phyloP scores from a whole-genome alignment of 1,284 basidiomycete species.

The Puccinia coronata region DNA sequence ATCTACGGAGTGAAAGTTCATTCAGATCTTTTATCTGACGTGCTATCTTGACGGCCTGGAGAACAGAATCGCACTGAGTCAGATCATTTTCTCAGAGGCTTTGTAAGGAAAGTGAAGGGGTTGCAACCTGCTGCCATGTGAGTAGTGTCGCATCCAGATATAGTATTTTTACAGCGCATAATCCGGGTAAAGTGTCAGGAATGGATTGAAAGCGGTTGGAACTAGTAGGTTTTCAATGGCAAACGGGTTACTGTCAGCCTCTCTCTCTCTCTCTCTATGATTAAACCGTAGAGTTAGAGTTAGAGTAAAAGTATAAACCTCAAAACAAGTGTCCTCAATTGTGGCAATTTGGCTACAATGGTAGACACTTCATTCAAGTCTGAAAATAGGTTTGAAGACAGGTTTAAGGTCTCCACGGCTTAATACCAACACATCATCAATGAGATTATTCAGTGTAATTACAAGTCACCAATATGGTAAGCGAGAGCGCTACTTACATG shows the following conservation, averaged over 20 bases:
- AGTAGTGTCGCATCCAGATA: conserved; percentile 17
- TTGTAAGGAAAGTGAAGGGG: background rate
- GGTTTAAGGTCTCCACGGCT: conserved; percentile 20
- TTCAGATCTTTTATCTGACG: background rate
- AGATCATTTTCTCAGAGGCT: background rate
- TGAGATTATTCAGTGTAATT: background rate
- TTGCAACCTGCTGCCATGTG: conserved; percentile 14
- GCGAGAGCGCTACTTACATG: background rate
- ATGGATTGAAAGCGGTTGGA: conserved; percentile 27
- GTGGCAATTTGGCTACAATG: conserved; percentile 8
- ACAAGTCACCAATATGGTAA: background rate
- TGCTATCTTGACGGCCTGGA: conserved; percentile 5
- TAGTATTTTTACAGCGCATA: background rate
- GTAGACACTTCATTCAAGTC: conserved; percentile 13
- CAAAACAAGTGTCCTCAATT: conserved; percentile 16
- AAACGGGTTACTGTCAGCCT: background rate
- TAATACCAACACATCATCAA: background rate
- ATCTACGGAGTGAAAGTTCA: conserved; percentile 1
- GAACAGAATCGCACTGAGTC: background rate
- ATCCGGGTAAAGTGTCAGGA: background rate
- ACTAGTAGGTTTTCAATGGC: background rate
- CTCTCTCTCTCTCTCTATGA: too few relatives aligned
- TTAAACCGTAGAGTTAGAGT: background rate
- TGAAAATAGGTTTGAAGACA: conserved; percentile 19
- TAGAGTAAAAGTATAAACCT: background rate